A percentile compares a stretch with the other conserved stretches of the same genome.
phyloP scores from a whole-genome alignment of 2,329 filamentous ascomycete genomes.

The Fusarium sp. region DNA sequence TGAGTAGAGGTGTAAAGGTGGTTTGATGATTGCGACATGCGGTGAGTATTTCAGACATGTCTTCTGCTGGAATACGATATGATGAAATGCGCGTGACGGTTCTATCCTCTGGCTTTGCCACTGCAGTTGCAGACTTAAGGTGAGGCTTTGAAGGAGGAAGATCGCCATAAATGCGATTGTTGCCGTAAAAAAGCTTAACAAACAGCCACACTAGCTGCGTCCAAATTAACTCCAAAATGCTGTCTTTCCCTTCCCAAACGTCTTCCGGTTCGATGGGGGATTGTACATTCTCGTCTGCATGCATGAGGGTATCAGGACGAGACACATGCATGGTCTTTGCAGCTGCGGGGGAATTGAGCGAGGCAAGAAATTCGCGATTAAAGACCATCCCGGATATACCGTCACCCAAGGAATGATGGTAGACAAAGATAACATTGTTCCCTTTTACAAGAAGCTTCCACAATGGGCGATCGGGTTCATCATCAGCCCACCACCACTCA shows the following conservation, averaged over 20 bases:
- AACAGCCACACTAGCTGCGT: not conserved
- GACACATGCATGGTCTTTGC: accelerated
- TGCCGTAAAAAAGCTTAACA: not conserved
- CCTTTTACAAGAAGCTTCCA: slow-evolving; percentile 27
- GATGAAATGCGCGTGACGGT: slow-evolving; percentile 9
- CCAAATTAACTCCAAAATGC: not conserved
- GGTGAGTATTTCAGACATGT: slow-evolving; percentile 4
- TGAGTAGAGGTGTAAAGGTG: slow-evolving; percentile 38
- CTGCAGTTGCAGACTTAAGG: not conserved
- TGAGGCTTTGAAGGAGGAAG: not conserved
- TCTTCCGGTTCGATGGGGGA: not conserved
- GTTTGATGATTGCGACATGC: slow-evolving; percentile 31
- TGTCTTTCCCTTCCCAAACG: not conserved
- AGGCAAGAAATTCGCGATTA: slow-evolving; percentile 18
- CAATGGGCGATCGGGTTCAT: slow-evolving; percentile 14
- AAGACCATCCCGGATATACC: slow-evolving; percentile 20
- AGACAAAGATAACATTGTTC: slow-evolving; percentile 22
- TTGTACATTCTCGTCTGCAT: not conserved
- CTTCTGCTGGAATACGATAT: slow-evolving; percentile 10
- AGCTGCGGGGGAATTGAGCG: not conserved
- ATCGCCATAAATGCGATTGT: not conserved
- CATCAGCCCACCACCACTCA: slow-evolving; percentile 18
- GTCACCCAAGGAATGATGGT: slow-evolving; percentile 27
- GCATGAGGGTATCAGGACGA: not conserved
- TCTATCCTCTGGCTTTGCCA: not conserved